These are phyloP conservation scores for Xylaria arbuscula DNA, from an alignment of 2,329 filamentous ascomycete species.

Conservation along the genomic window DNA sequence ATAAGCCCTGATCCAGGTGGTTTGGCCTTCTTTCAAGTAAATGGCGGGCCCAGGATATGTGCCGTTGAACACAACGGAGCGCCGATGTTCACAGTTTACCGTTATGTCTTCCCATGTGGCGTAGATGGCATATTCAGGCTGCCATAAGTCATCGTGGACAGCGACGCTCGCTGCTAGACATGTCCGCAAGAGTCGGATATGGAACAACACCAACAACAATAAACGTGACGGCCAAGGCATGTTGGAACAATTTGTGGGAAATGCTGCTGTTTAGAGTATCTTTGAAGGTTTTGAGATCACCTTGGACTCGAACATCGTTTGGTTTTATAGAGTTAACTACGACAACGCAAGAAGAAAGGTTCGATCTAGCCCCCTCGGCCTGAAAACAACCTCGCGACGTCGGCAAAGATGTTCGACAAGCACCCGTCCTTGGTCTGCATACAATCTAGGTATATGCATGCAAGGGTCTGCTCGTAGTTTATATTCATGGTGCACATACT, in stretches of 20 bases:
- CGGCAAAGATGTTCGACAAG: constrained; percentile 33
- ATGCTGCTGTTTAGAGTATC: constrained; percentile 29
- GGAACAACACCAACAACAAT: constrained; percentile 40
- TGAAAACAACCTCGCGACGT: constrained; percentile 33
- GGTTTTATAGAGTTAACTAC: constrained; percentile 27
- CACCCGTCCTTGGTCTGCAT: constrained; percentile 33
- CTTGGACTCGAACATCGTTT: constrained; percentile 9
- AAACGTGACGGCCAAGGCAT: constrained; percentile 44
- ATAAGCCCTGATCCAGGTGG: constrained; percentile 68
- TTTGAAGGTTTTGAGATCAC: constrained; percentile 14
- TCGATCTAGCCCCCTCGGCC: constrained; percentile 22
- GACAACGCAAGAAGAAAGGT: constrained; percentile 4
- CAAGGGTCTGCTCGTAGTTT: constrained; percentile 37
- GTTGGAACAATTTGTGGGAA: constrained; percentile 31
- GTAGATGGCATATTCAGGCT: constrained; percentile 49
- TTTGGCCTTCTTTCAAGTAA: constrained; percentile 59
- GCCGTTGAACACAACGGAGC: constrained; percentile 64
- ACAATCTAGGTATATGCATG: constrained; percentile 37
- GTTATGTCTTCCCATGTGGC: constrained; percentile 52
- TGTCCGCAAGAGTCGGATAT: constrained; percentile 41
- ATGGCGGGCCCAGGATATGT: constrained; percentile 63
- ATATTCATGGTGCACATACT: constrained; percentile 26
- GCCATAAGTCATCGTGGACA: constrained; percentile 46
- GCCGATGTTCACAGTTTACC: constrained; percentile 59
- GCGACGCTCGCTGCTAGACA: constrained; percentile 40